Percentiles rank a stretch among this genome's conserved stretches.
phyloP scores from a whole-genome alignment of 495 filamentous ascomycete genomes.

The Penicillium cataractarum region DNA sequence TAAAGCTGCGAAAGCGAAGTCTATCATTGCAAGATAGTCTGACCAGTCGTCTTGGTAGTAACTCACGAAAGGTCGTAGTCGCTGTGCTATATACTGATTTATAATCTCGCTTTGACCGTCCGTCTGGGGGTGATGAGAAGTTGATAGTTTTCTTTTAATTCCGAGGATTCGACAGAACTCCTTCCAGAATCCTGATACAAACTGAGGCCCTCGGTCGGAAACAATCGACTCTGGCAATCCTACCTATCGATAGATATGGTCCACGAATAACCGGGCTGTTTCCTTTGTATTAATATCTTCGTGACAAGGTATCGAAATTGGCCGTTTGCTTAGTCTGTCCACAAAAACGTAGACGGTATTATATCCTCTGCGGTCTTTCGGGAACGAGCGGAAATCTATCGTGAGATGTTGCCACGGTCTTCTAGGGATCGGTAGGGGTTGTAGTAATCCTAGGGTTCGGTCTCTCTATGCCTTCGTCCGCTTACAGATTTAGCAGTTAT shows the following conservation, averaged over 20 bases:
- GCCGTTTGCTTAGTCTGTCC: slow-evolving; percentile 4
- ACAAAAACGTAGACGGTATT: not conserved
- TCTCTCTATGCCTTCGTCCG: slow-evolving; percentile 11
- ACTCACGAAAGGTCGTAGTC: slow-evolving; percentile 10
- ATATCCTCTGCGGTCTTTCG: not conserved
- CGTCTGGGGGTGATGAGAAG: slow-evolving; percentile 23
- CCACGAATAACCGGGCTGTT: not conserved
- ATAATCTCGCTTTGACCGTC: slow-evolving; percentile 16
- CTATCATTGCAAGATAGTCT: slow-evolving; percentile 5
- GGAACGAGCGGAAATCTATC: slow-evolving; percentile 4
- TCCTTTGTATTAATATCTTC: not conserved
- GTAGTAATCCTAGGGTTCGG: not conserved
- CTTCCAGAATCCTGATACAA: slow-evolving; percentile 18
- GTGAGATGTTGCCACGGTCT: slow-evolving; percentile 4
- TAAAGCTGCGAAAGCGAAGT: not conserved
- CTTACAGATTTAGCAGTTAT: slow-evolving; percentile 3
- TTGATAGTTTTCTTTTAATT: slow-evolving; percentile 21
- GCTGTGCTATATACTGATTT: slow-evolving; percentile 10
- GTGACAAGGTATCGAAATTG: slow-evolving; percentile 1
- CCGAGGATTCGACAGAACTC: slow-evolving; percentile 18
- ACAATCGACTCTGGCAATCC: slow-evolving; percentile 20
- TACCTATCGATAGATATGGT: not conserved
- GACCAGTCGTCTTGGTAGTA: slow-evolving; percentile 17
- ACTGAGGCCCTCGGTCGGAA: slow-evolving; percentile 25
- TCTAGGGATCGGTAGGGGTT: not conserved